Evolutionary conservation across 345 rosid species (phyloP), one percentile per base, ranked within the genome.

Genomic region (Camelina sativa): DNA sequence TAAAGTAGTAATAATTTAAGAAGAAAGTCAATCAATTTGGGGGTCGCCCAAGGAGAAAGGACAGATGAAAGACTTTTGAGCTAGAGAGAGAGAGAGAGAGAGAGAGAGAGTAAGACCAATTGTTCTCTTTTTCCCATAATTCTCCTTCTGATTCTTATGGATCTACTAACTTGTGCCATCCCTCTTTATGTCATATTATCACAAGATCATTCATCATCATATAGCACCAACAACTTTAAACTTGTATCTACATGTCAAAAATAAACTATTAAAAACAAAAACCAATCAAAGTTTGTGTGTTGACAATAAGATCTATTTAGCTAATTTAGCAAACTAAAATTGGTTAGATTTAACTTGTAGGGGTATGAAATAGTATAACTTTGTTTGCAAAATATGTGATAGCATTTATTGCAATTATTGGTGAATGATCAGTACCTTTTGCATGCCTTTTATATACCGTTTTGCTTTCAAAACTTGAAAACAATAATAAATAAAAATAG

Each of bases 351-450:
- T 13, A 46, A 44, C 48, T 68, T 69, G 65, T 5, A 57, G 46
- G 11, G 41, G 41, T 38, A 38, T 2, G 41, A 38, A 9, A 9
- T 38, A 38, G 41, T 38, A 7, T 65, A 13, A 15, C 25, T 32
- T 57, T 17, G 60, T 66, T 65, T 38, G 60, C 52, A 48, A 59
- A 58, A 48, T 46, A 10, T 13, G 62, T 46, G 56, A 67, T 51
- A 53, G 38, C 71, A 62, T 54, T 69, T 34, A 76, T 70, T 65
- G 54, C 76, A 77, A 71, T 71, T 77, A 77, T 71, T 77, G 80
- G 72, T 65, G 80, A 71, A 77, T 77, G 72, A 77, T 77, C 65
- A 77, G 73, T 48, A 65, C 76, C 80, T 71, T 77, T 77, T 77
- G 72, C 76, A 65, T 72, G 76, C 63, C 72, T 71, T 71, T 77